Conservation (phyloP, 2,329 filamentous ascomycete genomes). For the Ascocoryne sarcoides region DNA sequence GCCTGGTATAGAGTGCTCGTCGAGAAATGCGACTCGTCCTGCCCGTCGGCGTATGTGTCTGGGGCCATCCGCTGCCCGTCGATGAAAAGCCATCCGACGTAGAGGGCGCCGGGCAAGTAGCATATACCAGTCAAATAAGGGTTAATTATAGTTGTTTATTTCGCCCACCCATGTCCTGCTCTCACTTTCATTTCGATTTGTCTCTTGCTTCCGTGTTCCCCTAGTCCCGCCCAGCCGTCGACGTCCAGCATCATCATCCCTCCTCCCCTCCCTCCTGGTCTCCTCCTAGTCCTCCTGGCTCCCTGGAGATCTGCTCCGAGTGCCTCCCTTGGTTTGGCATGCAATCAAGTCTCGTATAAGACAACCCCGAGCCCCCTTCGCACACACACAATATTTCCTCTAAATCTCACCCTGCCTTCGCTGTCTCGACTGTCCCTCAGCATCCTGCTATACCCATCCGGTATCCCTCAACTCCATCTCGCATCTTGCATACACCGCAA, state of each 20-base stretch:
- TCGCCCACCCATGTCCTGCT: background rate
- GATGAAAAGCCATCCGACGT: too few species aligned
- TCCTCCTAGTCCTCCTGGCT: constrained; percentile 6
- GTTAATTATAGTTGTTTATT: background rate
- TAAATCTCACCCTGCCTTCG: constrained; percentile 10
- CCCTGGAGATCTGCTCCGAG: constrained; percentile 14
- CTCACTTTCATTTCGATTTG: constrained; percentile 23
- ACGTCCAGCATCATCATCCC: constrained; percentile 15
- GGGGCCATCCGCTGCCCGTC: background rate
- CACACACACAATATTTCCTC: constrained; percentile 14
- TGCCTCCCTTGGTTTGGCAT: constrained; percentile 21
- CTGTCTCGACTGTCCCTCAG: constrained; percentile 3
- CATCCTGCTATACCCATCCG: background rate
- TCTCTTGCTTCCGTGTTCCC: constrained; percentile 24
- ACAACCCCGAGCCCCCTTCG: constrained; percentile 22
- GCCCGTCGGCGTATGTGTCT: background rate
- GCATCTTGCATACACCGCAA: too few species aligned
- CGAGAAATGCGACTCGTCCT: background rate
- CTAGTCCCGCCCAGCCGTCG: constrained; percentile 20
- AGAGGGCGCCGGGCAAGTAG: too few species aligned
- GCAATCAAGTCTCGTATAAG: constrained; percentile 24
- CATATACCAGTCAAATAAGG: background rate
- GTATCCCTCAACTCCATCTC: constrained; percentile 1
- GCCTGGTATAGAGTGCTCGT: too few species aligned
- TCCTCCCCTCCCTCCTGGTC: constrained; percentile 11